These are phyloP conservation scores for Penicillium dipodomyicola DNA, from an alignment of 495 filamentous ascomycete genomes.

Conservation along the genomic window DNA sequence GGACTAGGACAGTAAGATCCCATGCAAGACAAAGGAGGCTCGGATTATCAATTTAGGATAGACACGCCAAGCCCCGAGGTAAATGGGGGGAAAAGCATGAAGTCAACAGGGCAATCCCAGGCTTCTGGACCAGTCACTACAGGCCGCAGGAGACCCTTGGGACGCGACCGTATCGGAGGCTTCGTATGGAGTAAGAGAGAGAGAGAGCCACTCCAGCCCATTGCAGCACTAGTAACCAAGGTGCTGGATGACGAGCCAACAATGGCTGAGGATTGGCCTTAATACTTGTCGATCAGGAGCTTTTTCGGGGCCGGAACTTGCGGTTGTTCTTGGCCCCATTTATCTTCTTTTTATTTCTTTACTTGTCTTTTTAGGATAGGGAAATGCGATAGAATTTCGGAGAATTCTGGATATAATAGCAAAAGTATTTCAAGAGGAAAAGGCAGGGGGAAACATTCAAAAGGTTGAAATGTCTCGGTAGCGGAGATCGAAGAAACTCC, in stretches of 20 bases:
- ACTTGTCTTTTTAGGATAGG: not conserved
- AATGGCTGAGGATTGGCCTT: conserved; percentile 8
- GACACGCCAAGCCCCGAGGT: conserved; percentile 7
- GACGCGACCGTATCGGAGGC: conserved; percentile 31
- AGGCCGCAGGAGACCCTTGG: conserved; percentile 26
- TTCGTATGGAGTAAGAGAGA: conserved; percentile 7
- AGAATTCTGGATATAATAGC: not conserved
- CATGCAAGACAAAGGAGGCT: conserved; percentile 30
- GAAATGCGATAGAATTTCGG: not conserved
- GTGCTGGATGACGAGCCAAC: conserved; percentile 24
- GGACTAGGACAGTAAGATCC: conserved; percentile 22
- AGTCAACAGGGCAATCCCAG: conserved; percentile 31
- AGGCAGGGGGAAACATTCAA: conserved; percentile 6
- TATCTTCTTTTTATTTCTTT: not conserved
- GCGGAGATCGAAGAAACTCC: conserved; percentile 13
- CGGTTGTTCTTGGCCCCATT: not conserved
- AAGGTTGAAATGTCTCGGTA: conserved; percentile 13
- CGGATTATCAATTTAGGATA: conserved; percentile 16
- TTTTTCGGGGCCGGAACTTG: conserved; percentile 13
- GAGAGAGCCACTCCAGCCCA: conserved; percentile 22
- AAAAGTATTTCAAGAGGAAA: not conserved
- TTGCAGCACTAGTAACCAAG: conserved; percentile 23
- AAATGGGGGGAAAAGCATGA: conserved; percentile 22
- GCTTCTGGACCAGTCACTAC: conserved; percentile 28
- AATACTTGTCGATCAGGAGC: conserved; percentile 26